A percentile compares a stretch with the other conserved stretches of the same genome.
Evolutionary conservation across 2,329 filamentous ascomycete genomes (phyloP).

Genomic region (Penicillium nordicum): DNA sequence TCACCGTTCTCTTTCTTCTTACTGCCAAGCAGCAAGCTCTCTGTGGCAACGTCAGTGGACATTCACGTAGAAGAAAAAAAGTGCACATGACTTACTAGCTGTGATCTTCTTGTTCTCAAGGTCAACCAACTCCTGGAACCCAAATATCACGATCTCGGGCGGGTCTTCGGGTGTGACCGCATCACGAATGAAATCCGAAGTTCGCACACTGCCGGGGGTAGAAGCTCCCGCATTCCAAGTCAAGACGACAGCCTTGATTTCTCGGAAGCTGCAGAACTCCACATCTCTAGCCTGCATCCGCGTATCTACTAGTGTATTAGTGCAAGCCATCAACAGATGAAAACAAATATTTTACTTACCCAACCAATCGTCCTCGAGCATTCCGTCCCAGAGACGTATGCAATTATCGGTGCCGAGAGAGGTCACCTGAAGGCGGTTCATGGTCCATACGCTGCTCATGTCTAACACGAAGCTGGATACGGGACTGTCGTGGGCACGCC

Average conservation of each 20-base stretch:
- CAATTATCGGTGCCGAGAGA: constrained; percentile 85
- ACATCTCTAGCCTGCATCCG: constrained; percentile 81
- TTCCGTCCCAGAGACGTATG: constrained; percentile 83
- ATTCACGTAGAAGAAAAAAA: not conserved
- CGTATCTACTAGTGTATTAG: constrained; percentile 53
- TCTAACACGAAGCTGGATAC: constrained; percentile 76
- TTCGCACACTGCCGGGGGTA: constrained; percentile 78
- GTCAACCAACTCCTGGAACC: constrained; percentile 97
- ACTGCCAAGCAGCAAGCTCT: constrained; percentile 74
- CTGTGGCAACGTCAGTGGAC: constrained; percentile 40
- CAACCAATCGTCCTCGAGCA: constrained; percentile 92
- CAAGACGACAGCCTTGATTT: constrained; percentile 74
- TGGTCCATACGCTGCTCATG: constrained; percentile 75
- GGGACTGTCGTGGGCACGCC: constrained; percentile 83
- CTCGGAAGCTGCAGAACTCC: constrained; percentile 80
- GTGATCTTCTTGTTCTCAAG: constrained; percentile 96
- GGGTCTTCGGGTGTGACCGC: constrained; percentile 71
- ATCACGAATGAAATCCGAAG: constrained; percentile 75
- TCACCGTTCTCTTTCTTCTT: constrained; percentile 78
- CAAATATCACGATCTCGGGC: constrained; percentile 90
- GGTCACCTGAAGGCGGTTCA: constrained; percentile 79
- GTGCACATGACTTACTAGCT: constrained; percentile 59
- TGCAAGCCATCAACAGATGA: not conserved
- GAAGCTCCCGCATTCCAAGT: constrained; percentile 98
- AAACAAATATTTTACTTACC: constrained; percentile 41